Percentiles rank a stretch among this genome's conserved stretches.
Evolutionary conservation across 1,284 basidiomycete genomes (phyloP).

Genomic region (Sanghuangporus sanghuang): DNA sequence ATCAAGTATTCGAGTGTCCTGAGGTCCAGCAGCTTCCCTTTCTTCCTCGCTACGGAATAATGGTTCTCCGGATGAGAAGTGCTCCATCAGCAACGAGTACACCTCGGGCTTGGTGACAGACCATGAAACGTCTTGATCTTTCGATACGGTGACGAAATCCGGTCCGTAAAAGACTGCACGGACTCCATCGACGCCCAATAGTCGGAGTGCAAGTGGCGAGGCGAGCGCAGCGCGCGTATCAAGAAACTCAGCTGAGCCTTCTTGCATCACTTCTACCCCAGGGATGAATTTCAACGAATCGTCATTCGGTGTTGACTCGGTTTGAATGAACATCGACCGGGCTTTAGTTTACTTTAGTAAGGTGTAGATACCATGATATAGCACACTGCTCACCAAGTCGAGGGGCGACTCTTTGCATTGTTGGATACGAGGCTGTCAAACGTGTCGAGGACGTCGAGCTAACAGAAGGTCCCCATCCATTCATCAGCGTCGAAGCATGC

Average conservation of each 20-base stretch:
- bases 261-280: constrained; percentile 82
- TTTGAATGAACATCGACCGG: constrained; percentile 95
- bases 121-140: constrained; percentile 86
- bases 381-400: constrained; percentile 2
- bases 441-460: constrained; percentile 13
- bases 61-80: constrained; percentile 84
- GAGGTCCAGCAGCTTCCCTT: constrained; percentile 74
- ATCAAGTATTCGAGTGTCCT: constrained; percentile 94
- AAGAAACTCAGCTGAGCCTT: constrained; percentile 90
- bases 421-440: neutral
- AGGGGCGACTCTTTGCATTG: constrained; percentile 2
- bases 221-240: constrained; percentile 79
- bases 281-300: constrained; percentile 99
- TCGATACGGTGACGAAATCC: constrained; percentile 96
- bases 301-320: constrained; percentile 95
- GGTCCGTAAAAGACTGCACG: constrained; percentile 91
- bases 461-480: constrained; percentile 14
- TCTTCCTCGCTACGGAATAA: constrained; percentile 83
- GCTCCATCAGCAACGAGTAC: constrained; percentile 97
- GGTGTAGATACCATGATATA: neutral
- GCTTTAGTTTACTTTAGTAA: constrained; percentile 35
- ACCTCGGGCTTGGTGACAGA: constrained; percentile 95
- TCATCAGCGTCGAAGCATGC: constrained; percentile 13
- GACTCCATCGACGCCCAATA: constrained; percentile 93
- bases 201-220: constrained; percentile 88